Evolutionary conservation across 2,329 filamentous ascomycete species (phyloP).

Genomic region (Aspergillus puulaauensis): DNA sequence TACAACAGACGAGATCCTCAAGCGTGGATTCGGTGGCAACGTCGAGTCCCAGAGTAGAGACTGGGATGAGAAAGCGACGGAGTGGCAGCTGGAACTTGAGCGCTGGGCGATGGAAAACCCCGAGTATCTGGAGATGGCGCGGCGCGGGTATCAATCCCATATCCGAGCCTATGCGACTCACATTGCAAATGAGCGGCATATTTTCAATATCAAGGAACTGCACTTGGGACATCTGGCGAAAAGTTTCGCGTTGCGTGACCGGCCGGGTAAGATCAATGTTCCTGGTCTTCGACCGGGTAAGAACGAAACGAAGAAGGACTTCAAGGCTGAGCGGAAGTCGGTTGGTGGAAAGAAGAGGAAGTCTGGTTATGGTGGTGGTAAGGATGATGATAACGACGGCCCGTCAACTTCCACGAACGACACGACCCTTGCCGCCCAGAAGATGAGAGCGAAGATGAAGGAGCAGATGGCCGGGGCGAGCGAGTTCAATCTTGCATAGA

Average conservation of each 20-base stretch:
- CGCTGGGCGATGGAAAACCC: constrained; percentile 64
- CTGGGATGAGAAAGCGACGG: constrained; percentile 67
- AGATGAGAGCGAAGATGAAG: constrained; percentile 55
- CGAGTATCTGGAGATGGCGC: constrained; percentile 74
- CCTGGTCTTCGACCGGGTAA: constrained; percentile 51
- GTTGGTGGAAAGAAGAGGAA: constrained; percentile 38
- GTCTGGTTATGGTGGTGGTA: constrained; percentile 24
- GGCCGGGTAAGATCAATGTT: constrained; percentile 73
- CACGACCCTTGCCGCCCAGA: constrained; percentile 48
- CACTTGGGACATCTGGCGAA: constrained; percentile 94
- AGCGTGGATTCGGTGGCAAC: constrained; percentile 60
- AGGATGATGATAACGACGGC: constrained; percentile 27
- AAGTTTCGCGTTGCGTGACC: constrained; percentile 85
- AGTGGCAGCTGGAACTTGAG: constrained; percentile 66
- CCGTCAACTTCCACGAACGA: constrained; percentile 30
- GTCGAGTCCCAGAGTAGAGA: constrained; percentile 45
- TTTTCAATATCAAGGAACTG: constrained; percentile 88
- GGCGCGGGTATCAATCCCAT: constrained; percentile 86
- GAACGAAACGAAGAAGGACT: constrained; percentile 47
- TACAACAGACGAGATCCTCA: constrained; percentile 65
- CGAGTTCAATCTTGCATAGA: constrained; percentile 59
- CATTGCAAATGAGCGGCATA: constrained; percentile 75
- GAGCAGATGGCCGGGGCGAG: constrained; percentile 52
- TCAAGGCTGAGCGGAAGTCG: constrained; percentile 44
- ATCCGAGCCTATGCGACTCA: constrained; percentile 95